Percentiles rank a stretch among this genome's conserved stretches.
These are phyloP conservation scores for Kuraishia hungarica DNA, from an alignment of 805 yeast species.

Conservation along the genomic window DNA sequence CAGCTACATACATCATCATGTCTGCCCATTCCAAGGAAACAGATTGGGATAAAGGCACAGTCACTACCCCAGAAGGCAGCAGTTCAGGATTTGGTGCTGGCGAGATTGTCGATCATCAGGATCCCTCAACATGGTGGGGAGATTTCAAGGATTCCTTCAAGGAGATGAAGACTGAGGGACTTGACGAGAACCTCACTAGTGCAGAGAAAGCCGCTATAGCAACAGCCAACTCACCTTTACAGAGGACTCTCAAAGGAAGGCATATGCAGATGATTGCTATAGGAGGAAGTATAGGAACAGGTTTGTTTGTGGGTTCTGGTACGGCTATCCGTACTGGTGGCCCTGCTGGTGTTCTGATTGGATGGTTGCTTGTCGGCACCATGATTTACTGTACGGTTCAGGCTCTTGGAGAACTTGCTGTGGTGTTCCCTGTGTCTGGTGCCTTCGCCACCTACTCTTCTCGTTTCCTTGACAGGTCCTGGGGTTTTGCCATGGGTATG, in stretches of 20 bases:
- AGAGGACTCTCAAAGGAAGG: slow-evolving; percentile 40
- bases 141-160: slow-evolving; percentile 14
- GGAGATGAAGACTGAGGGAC: slow-evolving; percentile 16
- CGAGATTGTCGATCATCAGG: background rate
- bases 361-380: slow-evolving; percentile 48
- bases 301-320: slow-evolving; percentile 71
- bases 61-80: background rate
- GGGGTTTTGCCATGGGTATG: slow-evolving; percentile 59
- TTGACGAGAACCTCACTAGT: slow-evolving; percentile 23
- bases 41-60: background rate
- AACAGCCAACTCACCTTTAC: slow-evolving; percentile 34
- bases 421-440: slow-evolving; percentile 56
- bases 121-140: slow-evolving; percentile 1
- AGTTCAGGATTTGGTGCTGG: background rate
- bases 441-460: slow-evolving; percentile 53
- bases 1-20: background rate
- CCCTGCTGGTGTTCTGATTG: slow-evolving; percentile 63
- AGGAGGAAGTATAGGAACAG: slow-evolving; percentile 82
- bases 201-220: slow-evolving; percentile 29
- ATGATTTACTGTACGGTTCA: slow-evolving; percentile 57
- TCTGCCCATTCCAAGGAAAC: background rate
- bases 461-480: slow-evolving; percentile 47
- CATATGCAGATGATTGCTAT: slow-evolving; percentile 76
- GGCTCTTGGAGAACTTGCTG: slow-evolving; percentile 58
- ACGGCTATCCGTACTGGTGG: slow-evolving; percentile 56